phyloP scores from a whole-genome alignment of 164 flowering plant species.

The Paratinospora sagittata region DNA sequence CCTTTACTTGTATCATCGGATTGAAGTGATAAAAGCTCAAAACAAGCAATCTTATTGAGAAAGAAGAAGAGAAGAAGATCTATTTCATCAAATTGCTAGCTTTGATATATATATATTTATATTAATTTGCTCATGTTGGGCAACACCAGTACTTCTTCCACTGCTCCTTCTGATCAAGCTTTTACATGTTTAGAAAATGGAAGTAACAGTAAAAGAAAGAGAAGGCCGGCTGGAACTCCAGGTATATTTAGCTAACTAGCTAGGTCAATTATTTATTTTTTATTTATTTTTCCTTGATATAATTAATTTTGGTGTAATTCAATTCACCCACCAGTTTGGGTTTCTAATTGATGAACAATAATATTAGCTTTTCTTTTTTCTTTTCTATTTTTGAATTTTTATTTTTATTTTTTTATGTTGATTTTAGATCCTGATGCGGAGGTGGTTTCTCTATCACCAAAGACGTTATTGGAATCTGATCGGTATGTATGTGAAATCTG shows the following conservation, averaged over 20 bases:
- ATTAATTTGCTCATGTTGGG: slow-evolving; percentile 33
- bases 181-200: slow-evolving; percentile 43
- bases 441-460: slow-evolving; percentile 87
- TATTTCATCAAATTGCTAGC: background rate
- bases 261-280: too few species aligned
- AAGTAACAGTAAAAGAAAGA: slow-evolving; percentile 45
- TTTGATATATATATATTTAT: background rate
- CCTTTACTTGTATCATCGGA: too few species aligned
- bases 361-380: background rate
- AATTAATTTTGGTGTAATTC: too few species aligned
- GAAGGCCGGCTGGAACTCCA: slow-evolving; percentile 81
- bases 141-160: slow-evolving; percentile 25
- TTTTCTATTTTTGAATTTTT: background rate
- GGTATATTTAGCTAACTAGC: slow-evolving; percentile 25
- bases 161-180: slow-evolving; percentile 27
- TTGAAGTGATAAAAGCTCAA: too few species aligned
- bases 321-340: too few species aligned
- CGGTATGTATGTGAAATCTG: slow-evolving; percentile 97
- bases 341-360: too few species aligned
- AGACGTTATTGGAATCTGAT: slow-evolving; percentile 87
- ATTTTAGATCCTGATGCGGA: slow-evolving; percentile 91
- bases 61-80: background rate
- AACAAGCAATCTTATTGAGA: too few species aligned
- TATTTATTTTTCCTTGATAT: too few species aligned
- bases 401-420: too few species aligned